phyloP scores from a whole-genome alignment of 768 basidiomycete genomes.

The Boletus subcaerulescens region DNA sequence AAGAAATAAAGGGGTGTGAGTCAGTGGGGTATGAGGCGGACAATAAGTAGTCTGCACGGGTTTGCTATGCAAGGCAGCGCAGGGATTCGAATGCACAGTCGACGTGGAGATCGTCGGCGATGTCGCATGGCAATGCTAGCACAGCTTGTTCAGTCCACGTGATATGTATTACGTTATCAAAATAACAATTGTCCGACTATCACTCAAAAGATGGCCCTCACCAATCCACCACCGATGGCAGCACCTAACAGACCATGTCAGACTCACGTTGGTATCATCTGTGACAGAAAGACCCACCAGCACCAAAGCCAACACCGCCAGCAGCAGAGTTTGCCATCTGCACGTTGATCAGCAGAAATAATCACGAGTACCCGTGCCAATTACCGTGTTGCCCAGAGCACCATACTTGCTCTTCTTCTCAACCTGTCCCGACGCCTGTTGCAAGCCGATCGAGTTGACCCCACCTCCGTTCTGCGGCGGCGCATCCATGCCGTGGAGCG shows the following conservation, averaged over 20 bases:
- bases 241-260: slow-evolving; percentile 34
- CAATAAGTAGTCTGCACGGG: slow-evolving; percentile 10
- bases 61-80: slow-evolving; percentile 11
- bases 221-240: slow-evolving; percentile 50
- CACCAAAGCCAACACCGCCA: slow-evolving; percentile 76
- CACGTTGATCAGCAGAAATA: slow-evolving; percentile 19
- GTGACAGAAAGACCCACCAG: slow-evolving; percentile 46
- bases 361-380: slow-evolving; percentile 6
- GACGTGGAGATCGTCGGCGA: background rate
- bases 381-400: slow-evolving; percentile 55
- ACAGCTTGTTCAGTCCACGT: slow-evolving; percentile 22
- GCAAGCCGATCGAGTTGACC: slow-evolving; percentile 31
- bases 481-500: slow-evolving; percentile 32
- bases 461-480: slow-evolving; percentile 29
- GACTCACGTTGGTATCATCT: background rate
- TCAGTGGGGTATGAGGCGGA: background rate
- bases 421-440: slow-evolving; percentile 24
- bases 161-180: slow-evolving; percentile 22
- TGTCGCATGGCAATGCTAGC: background rate
- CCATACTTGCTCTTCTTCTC: slow-evolving; percentile 61
- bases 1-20: background rate
- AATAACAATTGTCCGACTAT: background rate
- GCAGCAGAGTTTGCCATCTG: slow-evolving; percentile 58
- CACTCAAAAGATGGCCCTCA: slow-evolving; percentile 45
- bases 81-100: slow-evolving; percentile 7